Evolutionary conservation across 2,329 filamentous ascomycete genomes (phyloP).

Genomic region (Phoma herbarum): DNA sequence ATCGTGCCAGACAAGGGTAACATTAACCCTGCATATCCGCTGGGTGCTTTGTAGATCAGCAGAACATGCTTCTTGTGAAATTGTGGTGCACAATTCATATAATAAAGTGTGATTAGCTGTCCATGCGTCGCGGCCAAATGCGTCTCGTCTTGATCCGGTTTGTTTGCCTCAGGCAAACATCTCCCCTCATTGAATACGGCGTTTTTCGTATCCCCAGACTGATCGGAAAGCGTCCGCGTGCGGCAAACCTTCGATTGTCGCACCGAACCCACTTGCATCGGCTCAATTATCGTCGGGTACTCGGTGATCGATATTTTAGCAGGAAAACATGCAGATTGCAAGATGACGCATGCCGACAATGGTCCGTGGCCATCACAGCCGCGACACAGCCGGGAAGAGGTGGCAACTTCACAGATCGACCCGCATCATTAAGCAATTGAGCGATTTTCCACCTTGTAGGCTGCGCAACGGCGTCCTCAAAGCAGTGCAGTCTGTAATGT

Average conservation of each 20-base stretch:
- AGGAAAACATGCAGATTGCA: slow-evolving; percentile 14
- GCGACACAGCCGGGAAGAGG: slow-evolving; percentile 16
- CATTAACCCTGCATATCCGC: slow-evolving; percentile 58
- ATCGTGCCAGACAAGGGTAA: slow-evolving; percentile 55
- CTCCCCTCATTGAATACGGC: background rate
- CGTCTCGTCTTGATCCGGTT: background rate
- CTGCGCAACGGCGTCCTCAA: background rate
- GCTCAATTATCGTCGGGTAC: slow-evolving; percentile 5
- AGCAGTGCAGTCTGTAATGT: background rate
- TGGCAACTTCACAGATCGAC: slow-evolving; percentile 14
- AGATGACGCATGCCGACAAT: slow-evolving; percentile 20
- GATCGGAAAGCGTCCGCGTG: background rate
- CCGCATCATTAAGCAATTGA: background rate
- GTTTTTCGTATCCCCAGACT: slow-evolving; percentile 4
- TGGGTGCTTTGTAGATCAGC: slow-evolving; percentile 52
- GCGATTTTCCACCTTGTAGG: background rate
- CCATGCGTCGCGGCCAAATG: slow-evolving; percentile 8
- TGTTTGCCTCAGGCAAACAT: slow-evolving; percentile 1
- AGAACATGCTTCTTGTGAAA: background rate
- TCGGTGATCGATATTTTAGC: slow-evolving; percentile 9
- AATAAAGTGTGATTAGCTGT: background rate
- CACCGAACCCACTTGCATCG: slow-evolving; percentile 2
- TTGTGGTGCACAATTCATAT: background rate
- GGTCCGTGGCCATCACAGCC: slow-evolving; percentile 18
- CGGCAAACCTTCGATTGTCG: background rate